These are phyloP conservation scores for Malbranchea cinnamomea DNA, from an alignment of 2,329 filamentous ascomycete species.

Conservation along the genomic window DNA sequence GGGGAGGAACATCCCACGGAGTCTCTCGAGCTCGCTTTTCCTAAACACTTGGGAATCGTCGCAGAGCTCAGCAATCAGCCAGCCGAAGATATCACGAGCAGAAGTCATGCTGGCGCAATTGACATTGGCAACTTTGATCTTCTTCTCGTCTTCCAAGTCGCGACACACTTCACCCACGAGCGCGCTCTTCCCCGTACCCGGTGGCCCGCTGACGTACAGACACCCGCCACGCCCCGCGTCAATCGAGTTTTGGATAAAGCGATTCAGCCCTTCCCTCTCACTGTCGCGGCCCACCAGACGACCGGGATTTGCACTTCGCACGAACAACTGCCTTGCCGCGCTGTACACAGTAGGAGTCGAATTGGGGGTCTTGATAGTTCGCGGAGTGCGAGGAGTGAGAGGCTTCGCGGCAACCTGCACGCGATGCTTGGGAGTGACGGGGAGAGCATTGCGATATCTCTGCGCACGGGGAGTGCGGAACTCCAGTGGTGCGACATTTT, in stretches of 20 bases:
- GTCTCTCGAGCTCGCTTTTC: constrained; percentile 48
- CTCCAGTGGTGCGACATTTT: constrained; percentile 24
- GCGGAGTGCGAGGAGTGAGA: constrained; percentile 63
- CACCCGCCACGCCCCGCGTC: constrained; percentile 55
- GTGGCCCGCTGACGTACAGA: constrained; percentile 87
- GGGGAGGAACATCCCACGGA: constrained; percentile 58
- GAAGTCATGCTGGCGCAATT: constrained; percentile 97
- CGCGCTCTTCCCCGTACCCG: constrained; percentile 92
- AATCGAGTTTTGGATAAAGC: constrained; percentile 53
- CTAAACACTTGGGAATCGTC: constrained; percentile 47
- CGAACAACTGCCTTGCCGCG: constrained; percentile 72
- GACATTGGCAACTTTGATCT: constrained; percentile 59
- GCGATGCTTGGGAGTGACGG: constrained; percentile 67
- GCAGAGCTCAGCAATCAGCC: constrained; percentile 56
- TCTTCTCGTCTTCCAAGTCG: constrained; percentile 32
- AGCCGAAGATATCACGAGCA: constrained; percentile 70
- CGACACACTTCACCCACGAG: constrained; percentile 69
- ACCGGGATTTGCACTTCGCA: constrained; percentile 59
- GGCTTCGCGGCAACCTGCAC: constrained; percentile 63
- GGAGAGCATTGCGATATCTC: constrained; percentile 56
- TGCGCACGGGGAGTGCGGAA: constrained; percentile 38
- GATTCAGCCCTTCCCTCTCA: constrained; percentile 48
- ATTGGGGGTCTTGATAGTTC: constrained; percentile 55
- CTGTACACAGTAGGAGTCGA: constrained; percentile 67
- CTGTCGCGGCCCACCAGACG: constrained; percentile 63